A percentile compares a stretch with the other conserved stretches of the same genome.
These are phyloP conservation scores for Solanum corneliomulleri DNA, from an alignment of 257 asterid genomes.

Conservation along the genomic window DNA sequence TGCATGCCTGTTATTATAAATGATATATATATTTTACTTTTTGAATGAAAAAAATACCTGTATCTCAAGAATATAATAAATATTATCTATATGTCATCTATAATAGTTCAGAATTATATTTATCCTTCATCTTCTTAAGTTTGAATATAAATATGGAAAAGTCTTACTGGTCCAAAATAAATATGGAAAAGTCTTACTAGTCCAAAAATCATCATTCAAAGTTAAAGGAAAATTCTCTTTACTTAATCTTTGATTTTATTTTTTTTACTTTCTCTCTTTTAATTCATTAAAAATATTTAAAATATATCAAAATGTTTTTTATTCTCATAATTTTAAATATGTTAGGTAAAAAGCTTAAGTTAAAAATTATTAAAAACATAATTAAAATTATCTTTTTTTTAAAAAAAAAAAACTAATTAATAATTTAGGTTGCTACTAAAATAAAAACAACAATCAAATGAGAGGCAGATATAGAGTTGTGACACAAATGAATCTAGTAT, in stretches of 20 bases:
- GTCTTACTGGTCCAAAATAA: neutral
- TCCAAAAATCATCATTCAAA: neutral
- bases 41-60: accelerated
- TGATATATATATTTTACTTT: no score
- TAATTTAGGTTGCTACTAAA: constrained; percentile 11
- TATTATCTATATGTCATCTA: no score
- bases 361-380: neutral
- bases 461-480: neutral
- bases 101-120: no score
- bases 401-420: neutral
- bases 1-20: accelerated
- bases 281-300: no score
- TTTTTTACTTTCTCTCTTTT: no score
- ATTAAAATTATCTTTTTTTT: neutral
- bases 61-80: no score
- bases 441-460: neutral
- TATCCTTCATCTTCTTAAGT: neutral
- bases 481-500: neutral
- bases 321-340: no score
- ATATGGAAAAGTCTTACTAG: neutral
- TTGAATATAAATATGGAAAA: neutral
- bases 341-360: neutral
- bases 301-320: no score
- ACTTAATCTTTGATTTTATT: neutral
- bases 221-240: neutral